Evolutionary conservation across 2,329 filamentous ascomycete genomes (phyloP).

Genomic region (Aspergillus fructus): DNA sequence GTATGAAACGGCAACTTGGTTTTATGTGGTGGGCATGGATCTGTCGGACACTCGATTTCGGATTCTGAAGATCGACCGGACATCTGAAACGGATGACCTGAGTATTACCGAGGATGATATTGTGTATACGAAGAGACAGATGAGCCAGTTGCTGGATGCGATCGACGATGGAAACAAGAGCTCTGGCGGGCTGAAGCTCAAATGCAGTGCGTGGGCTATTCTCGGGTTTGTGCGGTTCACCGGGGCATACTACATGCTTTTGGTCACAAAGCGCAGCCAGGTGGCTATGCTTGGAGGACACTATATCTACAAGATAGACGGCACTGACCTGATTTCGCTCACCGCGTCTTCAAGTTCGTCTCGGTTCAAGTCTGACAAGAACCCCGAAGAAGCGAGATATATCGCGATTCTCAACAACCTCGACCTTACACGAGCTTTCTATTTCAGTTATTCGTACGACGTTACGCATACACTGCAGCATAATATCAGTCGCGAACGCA

Average conservation of each 20-base stretch:
- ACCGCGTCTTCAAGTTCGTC: slow-evolving; percentile 64
- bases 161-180: slow-evolving; percentile 94
- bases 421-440: slow-evolving; percentile 87
- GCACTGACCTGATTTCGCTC: slow-evolving; percentile 84
- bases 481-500: slow-evolving; percentile 81
- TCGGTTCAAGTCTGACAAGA: slow-evolving; percentile 74
- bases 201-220: slow-evolving; percentile 88
- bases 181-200: slow-evolving; percentile 84
- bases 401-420: slow-evolving; percentile 85
- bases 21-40: slow-evolving; percentile 92
- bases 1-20: slow-evolving; percentile 90
- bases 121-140: slow-evolving; percentile 86
- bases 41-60: slow-evolving; percentile 84
- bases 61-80: slow-evolving; percentile 92
- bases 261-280: slow-evolving; percentile 93
- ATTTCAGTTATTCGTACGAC: slow-evolving; percentile 98
- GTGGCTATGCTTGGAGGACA: slow-evolving; percentile 96
- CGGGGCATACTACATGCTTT: slow-evolving; percentile 92
- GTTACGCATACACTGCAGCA: slow-evolving; percentile 89
- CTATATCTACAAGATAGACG: slow-evolving; percentile 93
- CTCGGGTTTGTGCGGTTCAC: slow-evolving; percentile 96
- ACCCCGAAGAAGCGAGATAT: slow-evolving; percentile 86
- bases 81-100: slow-evolving; percentile 73
- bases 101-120: slow-evolving; percentile 92
- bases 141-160: slow-evolving; percentile 87